A percentile compares a stretch with the other conserved stretches of the same genome.
Conservation (phyloP, 805 yeast species). For the Pichia manshurica region DNA sequence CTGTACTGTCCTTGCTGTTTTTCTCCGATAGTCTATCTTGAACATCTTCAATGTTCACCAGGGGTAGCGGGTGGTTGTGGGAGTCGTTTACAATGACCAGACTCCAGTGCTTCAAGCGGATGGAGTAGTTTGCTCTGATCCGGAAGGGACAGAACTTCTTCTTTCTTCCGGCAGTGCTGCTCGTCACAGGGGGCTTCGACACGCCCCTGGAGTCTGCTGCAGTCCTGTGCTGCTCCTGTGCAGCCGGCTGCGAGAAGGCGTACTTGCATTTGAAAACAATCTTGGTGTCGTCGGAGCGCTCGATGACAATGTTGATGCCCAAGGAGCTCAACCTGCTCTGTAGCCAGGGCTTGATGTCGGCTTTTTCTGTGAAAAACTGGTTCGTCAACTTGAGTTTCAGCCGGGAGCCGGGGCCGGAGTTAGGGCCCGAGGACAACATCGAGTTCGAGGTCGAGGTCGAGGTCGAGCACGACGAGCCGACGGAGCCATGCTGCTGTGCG, state of each 20-base stretch:
- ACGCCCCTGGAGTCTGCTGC: too few relatives aligned
- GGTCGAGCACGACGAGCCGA: too few relatives aligned
- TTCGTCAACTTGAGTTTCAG: constrained; percentile 15
- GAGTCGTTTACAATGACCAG: constrained; percentile 53
- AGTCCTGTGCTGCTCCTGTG: too few relatives aligned
- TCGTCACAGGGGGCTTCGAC: too few relatives aligned
- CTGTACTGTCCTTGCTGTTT: too few relatives aligned
- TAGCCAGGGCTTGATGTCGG: constrained; percentile 59
- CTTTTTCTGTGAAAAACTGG: constrained; percentile 35
- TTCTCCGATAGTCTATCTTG: neutral
- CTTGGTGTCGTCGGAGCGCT: constrained; percentile 54
- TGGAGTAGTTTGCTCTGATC: constrained; percentile 55
- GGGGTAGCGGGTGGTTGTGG: constrained; percentile 48
- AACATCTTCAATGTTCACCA: neutral
- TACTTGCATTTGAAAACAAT: constrained; percentile 59
- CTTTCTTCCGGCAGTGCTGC: constrained; percentile 14
- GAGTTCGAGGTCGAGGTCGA: too few relatives aligned
- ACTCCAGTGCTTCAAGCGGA: constrained; percentile 50
- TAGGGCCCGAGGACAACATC: too few relatives aligned
- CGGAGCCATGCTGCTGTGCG: too few relatives aligned
- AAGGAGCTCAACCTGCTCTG: constrained; percentile 40
- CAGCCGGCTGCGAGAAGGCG: neutral
- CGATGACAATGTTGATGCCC: constrained; percentile 55
- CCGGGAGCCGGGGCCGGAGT: neutral
- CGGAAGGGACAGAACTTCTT: constrained; percentile 51